Conservation (phyloP, 306 rosid species). For the cucumber (Cucumis sativus) region Cucumber_9930_V3 NC_026657.2:887501-888000, state of each 20-base stretch:
- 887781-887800: background rate
- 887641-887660: background rate
- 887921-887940: background rate
- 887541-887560: too few species aligned
- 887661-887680: background rate
- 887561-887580: background rate
- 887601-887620: background rate
- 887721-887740: background rate
- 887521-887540: too few species aligned
- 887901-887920: background rate
- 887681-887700: background rate
- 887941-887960: background rate
- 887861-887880: background rate
- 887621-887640: background rate
- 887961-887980: background rate
- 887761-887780: background rate
- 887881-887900: background rate
- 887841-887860: background rate
- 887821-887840: background rate
- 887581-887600: background rate
- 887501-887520: too few species aligned
- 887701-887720: background rate
- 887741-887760: background rate
- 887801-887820: background rate
- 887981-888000: background rate